Evolutionary conservation across 2,329 filamentous ascomycete species (phyloP), one percentile per base, ranked within the genome.

Genomic region (Aureobasidium sp.): DNA sequence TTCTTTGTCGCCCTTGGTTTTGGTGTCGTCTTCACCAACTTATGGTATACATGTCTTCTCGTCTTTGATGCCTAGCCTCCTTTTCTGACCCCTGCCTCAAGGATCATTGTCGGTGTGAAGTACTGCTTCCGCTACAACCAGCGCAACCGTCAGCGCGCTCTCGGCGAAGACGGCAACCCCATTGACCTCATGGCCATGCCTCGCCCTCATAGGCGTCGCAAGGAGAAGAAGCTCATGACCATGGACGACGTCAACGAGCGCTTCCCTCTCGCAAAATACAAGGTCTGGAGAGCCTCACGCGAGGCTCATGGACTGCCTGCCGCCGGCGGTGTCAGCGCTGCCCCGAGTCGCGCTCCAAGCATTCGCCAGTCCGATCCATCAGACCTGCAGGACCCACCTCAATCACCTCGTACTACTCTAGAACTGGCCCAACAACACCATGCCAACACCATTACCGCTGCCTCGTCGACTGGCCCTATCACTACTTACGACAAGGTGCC

Each of bases 81-180:
- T 6, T 17, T 41, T 51, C 25, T 62, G 22, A 60, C 45, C 9
- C 15, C 11, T 20, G 39, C 2, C 53, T 59, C 20, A 70, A 99
- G 94, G 94, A 99, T 99, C 70, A 99, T 99, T 69, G 94, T 99
- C 64, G 94, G 94, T 68, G 94, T 99, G 65, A 99, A 99, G 78
- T 99, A 99, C 76, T 99, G 94, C 78, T 99, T 99, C 77, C 85
- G 94, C 69, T 97, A 99, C 76, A 97, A 97, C 76, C 92, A 94
- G 68, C 88, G 94, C 63, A 95, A 95, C 72, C 88, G 94, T 57
- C 86, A 87, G 64, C 86, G 90, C 69, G 78, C 83, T 77, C 79
- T 89, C 67, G 89, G 91, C 69, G 89, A 92, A 67, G 89, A 89
- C 72, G 77, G 77, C 64, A 92, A 97, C 66, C 90, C 89, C 17